Conservation (phyloP, 1,284 basidiomycete species). For the Inonotus obliquus region DNA sequence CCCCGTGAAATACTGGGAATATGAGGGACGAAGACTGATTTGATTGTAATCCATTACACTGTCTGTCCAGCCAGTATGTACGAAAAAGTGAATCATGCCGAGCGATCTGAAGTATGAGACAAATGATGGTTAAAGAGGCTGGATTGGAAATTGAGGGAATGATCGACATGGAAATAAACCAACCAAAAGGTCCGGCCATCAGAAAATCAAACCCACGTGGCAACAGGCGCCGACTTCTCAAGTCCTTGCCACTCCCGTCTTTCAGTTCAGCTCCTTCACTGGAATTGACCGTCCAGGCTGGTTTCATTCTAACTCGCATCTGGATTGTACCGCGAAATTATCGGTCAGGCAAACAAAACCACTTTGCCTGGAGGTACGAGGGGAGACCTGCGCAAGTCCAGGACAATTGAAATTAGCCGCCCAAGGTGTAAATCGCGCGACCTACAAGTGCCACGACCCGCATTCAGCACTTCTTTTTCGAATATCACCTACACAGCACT, state of each 20-base stretch:
- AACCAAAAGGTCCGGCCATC: not conserved
- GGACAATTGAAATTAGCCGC: not conserved
- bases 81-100: not conserved
- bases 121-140: not conserved
- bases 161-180: not conserved
- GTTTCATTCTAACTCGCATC: not conserved
- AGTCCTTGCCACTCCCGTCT: not conserved
- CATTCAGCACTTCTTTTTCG: not conserved
- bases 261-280: not conserved
- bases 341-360: not conserved
- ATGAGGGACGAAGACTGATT: not conserved
- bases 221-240: not conserved
- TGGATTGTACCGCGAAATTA: not conserved
- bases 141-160: not conserved
- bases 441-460: not conserved
- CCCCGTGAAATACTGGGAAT: not conserved
- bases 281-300: not conserved
- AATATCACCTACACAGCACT: constrained; percentile 7
- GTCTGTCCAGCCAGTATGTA: not conserved
- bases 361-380: not conserved
- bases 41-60: not conserved
- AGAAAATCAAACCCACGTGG: constrained; percentile 3
- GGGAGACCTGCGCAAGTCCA: not conserved
- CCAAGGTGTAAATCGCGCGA: not conserved
- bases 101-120: no score